Base-by-base conservation (phyloP, 2,329 filamentous ascomycete species). In the Nothomitra cinnamomea region DNA sequence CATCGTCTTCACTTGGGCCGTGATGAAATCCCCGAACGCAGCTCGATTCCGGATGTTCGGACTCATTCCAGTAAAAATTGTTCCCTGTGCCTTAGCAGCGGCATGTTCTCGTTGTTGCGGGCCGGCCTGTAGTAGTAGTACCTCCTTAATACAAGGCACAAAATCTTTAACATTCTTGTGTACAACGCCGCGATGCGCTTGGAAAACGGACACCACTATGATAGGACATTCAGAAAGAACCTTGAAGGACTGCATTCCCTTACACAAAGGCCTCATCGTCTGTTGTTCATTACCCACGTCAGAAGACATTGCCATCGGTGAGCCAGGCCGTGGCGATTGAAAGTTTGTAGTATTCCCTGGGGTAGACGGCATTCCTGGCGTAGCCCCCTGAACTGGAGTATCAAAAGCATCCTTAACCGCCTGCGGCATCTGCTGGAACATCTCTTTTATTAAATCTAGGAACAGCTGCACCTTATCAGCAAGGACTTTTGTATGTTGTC, bases 191-290 rank as follows among this genome's bases (percentile, higher is more conserved):
- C 89, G 80, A 62, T 98, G 92, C 3, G 90, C 85, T 69, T 98
- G 92, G 66, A 98, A 96, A 59, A 98, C 87, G 2, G 90, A 96
- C 1, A 98, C 92, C 2, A 99, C 92, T 41, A 98, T 96, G 52
- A 99, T 99, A 0, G 92, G 92, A 61, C 92, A 98, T 66, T 99
- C 92, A 1, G 90, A 88, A 3, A 98, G 77, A 22, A 98, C 90
- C 67, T 96, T 98, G 77, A 99, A 98, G 1, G 92, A 98, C 65
- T 95, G 87, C 87, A 95, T 95, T 28, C 92, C 92, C 67, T 87
- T 94, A 53, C 89, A 72, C 35, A 98, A 69, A 50, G 87, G 84
- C 55, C 89, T 81, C 54, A 79, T 80, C 61, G 88, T 83, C 63
- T 90, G 87, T 61, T 87, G 83, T 61, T 95, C 89, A 13, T 81